These are phyloP conservation scores for Sphagnurus paluster DNA, from an alignment of 1,284 basidiomycete genomes.

Conservation along the genomic window DNA sequence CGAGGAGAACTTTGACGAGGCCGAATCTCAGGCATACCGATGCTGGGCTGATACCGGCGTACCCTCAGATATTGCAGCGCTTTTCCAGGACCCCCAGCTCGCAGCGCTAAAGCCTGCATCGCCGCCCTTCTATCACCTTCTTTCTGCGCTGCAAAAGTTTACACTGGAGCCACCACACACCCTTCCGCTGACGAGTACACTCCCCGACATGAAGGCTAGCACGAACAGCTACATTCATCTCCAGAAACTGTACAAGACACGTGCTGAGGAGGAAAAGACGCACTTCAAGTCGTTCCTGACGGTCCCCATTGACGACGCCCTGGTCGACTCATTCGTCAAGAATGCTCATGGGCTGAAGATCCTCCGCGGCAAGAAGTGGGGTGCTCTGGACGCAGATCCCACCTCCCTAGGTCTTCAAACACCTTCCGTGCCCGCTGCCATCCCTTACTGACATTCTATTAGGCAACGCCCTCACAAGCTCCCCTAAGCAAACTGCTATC, in stretches of 20 bases:
- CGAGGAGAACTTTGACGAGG: conserved; percentile 97
- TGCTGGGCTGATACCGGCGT: conserved; percentile 70
- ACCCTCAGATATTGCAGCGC: conserved; percentile 61
- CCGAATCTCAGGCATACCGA: conserved; percentile 78
- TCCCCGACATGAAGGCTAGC: conserved; percentile 97
- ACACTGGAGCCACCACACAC: conserved; percentile 46
- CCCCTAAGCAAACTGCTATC: conserved; percentile 55
- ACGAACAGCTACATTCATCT: conserved; percentile 82
- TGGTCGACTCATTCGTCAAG: conserved; percentile 87
- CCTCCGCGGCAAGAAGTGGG: conserved; percentile 72
- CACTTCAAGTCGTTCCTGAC: conserved; percentile 48
- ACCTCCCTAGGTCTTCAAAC: conserved; percentile 50
- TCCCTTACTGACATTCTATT: conserved; percentile 3
- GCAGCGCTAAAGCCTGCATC: conserved; percentile 35
- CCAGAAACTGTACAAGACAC: conserved; percentile 75
- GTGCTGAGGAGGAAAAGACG: conserved; percentile 70
- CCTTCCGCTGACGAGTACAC: conserved; percentile 56
- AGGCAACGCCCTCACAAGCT: conserved; percentile 39
- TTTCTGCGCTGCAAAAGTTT: conserved; percentile 74
- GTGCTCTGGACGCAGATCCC: conserved; percentile 54
- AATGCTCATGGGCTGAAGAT: conserved; percentile 85
- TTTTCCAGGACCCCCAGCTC: conserved; percentile 67
- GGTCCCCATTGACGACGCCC: conserved; percentile 44
- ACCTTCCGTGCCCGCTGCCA: conserved; percentile 2
- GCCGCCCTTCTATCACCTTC: conserved; percentile 83